These are phyloP conservation scores for Dactylorhiza incarnata DNA, from an alignment of 106 monocot genomes.

Conservation along the genomic window DNA sequence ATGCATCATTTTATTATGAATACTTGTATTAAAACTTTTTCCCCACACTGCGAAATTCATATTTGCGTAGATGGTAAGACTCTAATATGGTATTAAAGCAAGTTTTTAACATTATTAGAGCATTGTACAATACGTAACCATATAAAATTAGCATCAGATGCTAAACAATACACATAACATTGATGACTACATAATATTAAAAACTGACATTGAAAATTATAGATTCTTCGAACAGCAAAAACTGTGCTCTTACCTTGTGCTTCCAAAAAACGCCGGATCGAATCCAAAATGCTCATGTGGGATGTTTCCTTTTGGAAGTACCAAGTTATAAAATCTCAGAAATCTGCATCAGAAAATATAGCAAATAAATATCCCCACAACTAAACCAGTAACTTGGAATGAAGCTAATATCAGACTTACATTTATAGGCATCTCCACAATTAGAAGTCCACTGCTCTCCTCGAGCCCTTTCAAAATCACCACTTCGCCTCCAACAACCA, in stretches of 20 bases:
- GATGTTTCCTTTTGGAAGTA: background rate
- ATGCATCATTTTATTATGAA: too few relatives aligned
- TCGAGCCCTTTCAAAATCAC: constrained; percentile 66
- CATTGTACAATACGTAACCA: too few relatives aligned
- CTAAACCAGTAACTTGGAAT: background rate
- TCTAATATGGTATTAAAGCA: too few relatives aligned
- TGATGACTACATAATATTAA: too few relatives aligned
- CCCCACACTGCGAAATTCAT: too few relatives aligned
- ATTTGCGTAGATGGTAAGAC: too few relatives aligned
- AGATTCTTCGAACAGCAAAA: background rate
- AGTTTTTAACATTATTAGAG: too few relatives aligned
- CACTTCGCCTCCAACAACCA: constrained; percentile 99
- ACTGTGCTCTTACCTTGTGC: background rate
- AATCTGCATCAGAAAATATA: constrained; percentile 35
- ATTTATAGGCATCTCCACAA: constrained; percentile 96
- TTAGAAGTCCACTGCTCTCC: constrained; percentile 64
- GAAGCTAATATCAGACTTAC: constrained; percentile 30
- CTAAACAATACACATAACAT: too few relatives aligned
- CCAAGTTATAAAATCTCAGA: constrained; percentile 38
- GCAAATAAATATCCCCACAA: background rate
- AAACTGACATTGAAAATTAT: background rate
- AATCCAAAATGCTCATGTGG: background rate
- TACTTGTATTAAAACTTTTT: too few relatives aligned
- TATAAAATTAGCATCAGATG: too few relatives aligned
- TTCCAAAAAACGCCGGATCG: background rate